These are phyloP conservation scores for Rachicladosporium sp. DNA, from an alignment of 2,329 filamentous ascomycete genomes.

Conservation along the genomic window DNA sequence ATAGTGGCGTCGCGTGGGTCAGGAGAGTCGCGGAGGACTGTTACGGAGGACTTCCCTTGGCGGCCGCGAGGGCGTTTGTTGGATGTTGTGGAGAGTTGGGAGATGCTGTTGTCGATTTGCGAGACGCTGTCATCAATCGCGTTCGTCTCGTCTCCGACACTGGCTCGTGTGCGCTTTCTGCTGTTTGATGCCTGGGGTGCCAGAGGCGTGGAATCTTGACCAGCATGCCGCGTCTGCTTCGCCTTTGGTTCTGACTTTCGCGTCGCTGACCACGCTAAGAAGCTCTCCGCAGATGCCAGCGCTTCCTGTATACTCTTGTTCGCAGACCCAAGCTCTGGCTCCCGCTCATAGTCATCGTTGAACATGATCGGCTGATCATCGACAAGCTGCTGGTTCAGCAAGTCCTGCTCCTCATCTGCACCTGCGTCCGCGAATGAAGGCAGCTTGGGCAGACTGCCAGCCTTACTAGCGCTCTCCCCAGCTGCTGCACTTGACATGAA, in stretches of 20 bases:
- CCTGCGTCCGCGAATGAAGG: too few species aligned
- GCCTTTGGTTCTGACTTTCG: too few species aligned
- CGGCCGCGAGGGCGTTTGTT: slow-evolving; percentile 1
- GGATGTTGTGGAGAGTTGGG: slow-evolving; percentile 1
- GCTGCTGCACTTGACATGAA: slow-evolving; percentile 7
- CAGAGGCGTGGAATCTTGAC: too few species aligned
- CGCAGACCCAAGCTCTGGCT: too few species aligned
- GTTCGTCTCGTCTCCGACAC: neutral
- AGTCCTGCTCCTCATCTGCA: neutral
- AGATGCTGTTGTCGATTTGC: slow-evolving; percentile 3
- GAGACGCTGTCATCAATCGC: slow-evolving; percentile 1
- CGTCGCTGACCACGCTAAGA: too few species aligned
- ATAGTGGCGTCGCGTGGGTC: slow-evolving; percentile 3
- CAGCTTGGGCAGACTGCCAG: too few species aligned
- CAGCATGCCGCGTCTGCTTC: too few species aligned
- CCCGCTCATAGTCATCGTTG: slow-evolving; percentile 6
- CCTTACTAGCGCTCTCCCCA: too few species aligned
- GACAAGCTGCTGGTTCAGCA: slow-evolving; percentile 1
- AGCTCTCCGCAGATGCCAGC: too few species aligned
- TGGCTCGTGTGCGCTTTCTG: slow-evolving; percentile 1
- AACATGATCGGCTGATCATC: slow-evolving; percentile 7
- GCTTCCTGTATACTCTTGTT: too few species aligned
- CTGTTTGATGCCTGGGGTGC: neutral
- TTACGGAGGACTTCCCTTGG: slow-evolving; percentile 4
- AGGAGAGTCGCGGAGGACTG: slow-evolving; percentile 6